Evolutionary conservation across 139 green algal species (phyloP).

Genomic region (Pseudopediastrum boryanum): DNA sequence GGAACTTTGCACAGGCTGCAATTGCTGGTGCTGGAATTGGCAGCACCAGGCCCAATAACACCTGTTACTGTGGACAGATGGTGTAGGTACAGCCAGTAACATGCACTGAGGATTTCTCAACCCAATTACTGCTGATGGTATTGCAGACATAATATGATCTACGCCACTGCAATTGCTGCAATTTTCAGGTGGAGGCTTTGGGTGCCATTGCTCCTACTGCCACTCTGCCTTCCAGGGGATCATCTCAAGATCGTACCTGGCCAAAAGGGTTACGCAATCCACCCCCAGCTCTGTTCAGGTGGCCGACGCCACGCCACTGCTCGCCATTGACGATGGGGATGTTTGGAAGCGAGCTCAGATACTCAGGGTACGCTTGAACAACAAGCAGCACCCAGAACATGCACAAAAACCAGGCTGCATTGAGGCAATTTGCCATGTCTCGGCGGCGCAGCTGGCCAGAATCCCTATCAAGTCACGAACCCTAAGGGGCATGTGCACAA

Average conservation of each 20-base stretch:
- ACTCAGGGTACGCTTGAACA: neutral
- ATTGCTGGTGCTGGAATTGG: too few species aligned
- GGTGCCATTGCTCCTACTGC: neutral
- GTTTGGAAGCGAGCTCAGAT: neutral
- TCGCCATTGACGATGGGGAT: neutral
- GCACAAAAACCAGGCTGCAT: too few species aligned
- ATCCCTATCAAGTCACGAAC: too few species aligned
- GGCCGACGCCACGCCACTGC: conserved; percentile 14
- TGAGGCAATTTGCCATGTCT: too few species aligned
- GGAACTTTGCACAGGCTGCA: too few species aligned
- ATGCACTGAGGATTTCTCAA: neutral
- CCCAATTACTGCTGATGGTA: neutral
- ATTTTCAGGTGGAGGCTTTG: neutral
- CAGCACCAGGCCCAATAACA: too few species aligned
- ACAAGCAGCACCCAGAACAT: too few species aligned
- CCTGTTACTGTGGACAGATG: too few species aligned
- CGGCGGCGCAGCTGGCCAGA: too few species aligned
- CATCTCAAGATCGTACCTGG: neutral
- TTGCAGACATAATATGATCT: neutral
- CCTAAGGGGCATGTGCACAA: too few species aligned
- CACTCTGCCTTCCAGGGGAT: neutral
- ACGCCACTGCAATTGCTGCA: neutral
- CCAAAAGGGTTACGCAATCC: conserved; percentile 12
- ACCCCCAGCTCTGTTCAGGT: neutral
- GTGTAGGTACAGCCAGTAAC: neutral